A percentile compares a stretch with the other conserved stretches of the same genome.
These are phyloP conservation scores for Podaxis rugospora DNA, from an alignment of 768 basidiomycete genomes.

Conservation along the genomic window DNA sequence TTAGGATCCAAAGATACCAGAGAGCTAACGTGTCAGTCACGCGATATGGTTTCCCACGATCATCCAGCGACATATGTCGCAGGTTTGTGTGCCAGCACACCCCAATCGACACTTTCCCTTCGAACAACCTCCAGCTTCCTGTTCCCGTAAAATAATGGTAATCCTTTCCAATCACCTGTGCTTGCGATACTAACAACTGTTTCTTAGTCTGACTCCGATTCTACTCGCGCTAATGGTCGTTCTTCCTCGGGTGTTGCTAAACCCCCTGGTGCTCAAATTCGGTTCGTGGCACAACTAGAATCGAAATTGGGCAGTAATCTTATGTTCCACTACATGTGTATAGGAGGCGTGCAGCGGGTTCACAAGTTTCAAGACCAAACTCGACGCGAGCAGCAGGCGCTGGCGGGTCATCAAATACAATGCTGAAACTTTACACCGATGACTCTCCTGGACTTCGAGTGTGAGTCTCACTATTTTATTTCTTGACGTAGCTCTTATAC, in stretches of 20 bases:
- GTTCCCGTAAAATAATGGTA: conserved; percentile 32
- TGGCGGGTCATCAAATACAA: conserved; percentile 95
- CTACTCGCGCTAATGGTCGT: conserved; percentile 41
- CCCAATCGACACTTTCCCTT: conserved; percentile 16
- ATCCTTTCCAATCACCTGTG: conserved; percentile 11
- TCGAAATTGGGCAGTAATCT: not conserved
- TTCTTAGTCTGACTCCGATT: conserved; percentile 76
- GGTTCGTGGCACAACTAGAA: conserved; percentile 41
- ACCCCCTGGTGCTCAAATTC: conserved; percentile 78
- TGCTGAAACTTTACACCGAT: conserved; percentile 98
- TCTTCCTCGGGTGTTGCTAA: conserved; percentile 52
- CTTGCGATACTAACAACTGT: not conserved
- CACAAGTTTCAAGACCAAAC: conserved; percentile 70
- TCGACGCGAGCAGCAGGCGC: conserved; percentile 89
- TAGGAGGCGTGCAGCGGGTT: conserved; percentile 71
- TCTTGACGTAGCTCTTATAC: conserved; percentile 1
- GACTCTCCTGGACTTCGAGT: conserved; percentile 96
- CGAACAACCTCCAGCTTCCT: conserved; percentile 16
- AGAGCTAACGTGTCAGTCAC: conserved; percentile 29
- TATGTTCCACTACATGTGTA: not conserved
- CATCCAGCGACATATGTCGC: conserved; percentile 16
- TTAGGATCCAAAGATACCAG: not conserved
- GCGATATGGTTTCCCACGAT: conserved; percentile 25
- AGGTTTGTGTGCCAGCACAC: conserved; percentile 28
- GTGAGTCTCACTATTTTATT: conserved; percentile 35